Base-by-base conservation (phyloP, 2,329 filamentous ascomycete species). In the Venturia asperata region DNA sequence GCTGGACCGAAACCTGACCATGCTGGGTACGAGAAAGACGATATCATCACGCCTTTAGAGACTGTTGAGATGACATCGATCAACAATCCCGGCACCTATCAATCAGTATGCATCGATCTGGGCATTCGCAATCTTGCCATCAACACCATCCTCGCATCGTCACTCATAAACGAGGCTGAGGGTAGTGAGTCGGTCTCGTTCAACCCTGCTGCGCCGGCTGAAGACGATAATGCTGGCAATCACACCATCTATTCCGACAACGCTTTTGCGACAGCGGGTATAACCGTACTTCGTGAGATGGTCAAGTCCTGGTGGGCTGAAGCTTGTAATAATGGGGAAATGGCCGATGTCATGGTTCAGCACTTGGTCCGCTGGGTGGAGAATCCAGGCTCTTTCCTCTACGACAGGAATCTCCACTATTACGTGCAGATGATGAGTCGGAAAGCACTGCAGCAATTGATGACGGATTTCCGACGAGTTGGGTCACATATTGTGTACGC, bases 361-460 rank as follows among this genome's bases (percentile, higher is more conserved):
- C 93, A 99, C 76, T 83, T 99, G 5, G 91, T 99, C 24, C 89
- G 95, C 68, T 99, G 95, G 95, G 92, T 97, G 1, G 92, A 96
- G 74, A 94, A 88, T 68, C 91, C 93, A 0, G 89, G 90, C 61
- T 97, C 92, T 0, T 97, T 93, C 77, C 87, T 99, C 66, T 99
- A 97, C 74, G 95, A 99, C 76, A 87, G 90, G 5, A 91, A 92
- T 6, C 77, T 99, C 68, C 92, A 97, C 73, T 94, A 96, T 79
- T 97, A 99, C 72, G 92, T 99, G 64, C 93, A 97, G 75, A 94
- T 97, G 86, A 95, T 99, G 89, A 96, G 92, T 42, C 89, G 91
- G 69, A 99, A 99, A 76, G 94, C 95, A 0, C 90, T 99, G 69
- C 90, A 97, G 73, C 93, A 97, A 76, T 84, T 99, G 43, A 96